Evolutionary conservation across 768 basidiomycete genomes (phyloP).

Genomic region (Termitomyces sp.): DNA sequence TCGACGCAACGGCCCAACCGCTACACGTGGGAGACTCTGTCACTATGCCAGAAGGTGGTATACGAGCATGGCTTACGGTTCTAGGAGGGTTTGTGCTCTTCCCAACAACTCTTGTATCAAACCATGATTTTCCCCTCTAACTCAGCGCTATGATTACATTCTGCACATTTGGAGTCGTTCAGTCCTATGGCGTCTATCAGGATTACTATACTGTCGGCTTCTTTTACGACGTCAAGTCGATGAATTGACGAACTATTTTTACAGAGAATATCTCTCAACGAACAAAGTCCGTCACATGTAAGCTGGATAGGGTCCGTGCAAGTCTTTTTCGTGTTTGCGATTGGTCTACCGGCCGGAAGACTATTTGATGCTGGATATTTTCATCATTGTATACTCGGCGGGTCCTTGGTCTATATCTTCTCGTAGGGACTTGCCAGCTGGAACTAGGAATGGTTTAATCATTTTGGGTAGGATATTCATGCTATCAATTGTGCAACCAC

Average conservation of each 20-base stretch:
- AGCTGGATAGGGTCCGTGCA: constrained; percentile 49
- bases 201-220: constrained; percentile 40
- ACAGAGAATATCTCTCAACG: constrained; percentile 29
- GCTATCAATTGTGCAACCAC: constrained; percentile 40
- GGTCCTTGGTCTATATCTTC: constrained; percentile 34
- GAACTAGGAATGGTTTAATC: neutral
- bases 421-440: constrained; percentile 24
- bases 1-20: constrained; percentile 3
- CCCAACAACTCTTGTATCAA: neutral
- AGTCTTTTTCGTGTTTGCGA: constrained; percentile 40
- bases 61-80: constrained; percentile 39
- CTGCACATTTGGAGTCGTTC: constrained; percentile 43
- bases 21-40: constrained; percentile 2
- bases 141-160: constrained; percentile 36
- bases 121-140: neutral
- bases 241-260: neutral
- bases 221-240: neutral
- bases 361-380: constrained; percentile 47
- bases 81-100: constrained; percentile 35
- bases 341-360: constrained; percentile 37
- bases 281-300: constrained; percentile 35
- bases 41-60: constrained; percentile 39
- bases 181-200: constrained; percentile 47
- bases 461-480: constrained; percentile 35
- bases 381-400: constrained; percentile 32